Base-by-base conservation (phyloP, 306 rosid genomes). In the Amphicarpaea edgeworthii region DNA sequence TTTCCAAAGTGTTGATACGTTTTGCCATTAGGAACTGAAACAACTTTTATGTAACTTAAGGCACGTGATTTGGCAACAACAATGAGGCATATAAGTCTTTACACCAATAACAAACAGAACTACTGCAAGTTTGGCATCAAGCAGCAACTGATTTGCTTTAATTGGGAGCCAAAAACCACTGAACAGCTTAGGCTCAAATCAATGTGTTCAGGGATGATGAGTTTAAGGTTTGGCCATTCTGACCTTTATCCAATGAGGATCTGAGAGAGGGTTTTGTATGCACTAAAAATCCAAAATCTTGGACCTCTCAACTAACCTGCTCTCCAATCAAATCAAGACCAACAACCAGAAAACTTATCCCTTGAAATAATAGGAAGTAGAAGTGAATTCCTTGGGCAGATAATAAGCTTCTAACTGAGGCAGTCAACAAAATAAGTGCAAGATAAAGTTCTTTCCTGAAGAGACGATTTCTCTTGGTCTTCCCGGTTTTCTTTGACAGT, bases 321-420 rank as follows among this genome's bases (percentile, higher is more conserved):
- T 95, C 97, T 17, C 99, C 99, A 1, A 95, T 95, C 86, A 95
- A 87, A 83, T 95, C 99, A 49, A 95, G 97, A 75, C 99, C 97
- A 59, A 95, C 95, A 12, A 92, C 96, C 53, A 95, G 87, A 81
- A 95, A 95, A 83, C 91, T 92, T 85, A 95, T 68, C 67, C 99
- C 99, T 81, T 95, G 99, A 86, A 95, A 92, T 77, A 95, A 80
- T 49, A 95, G 86, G 86, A 95, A 95, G 90, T 92, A 95, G 88
- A 95, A 95, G 85, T 95, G 99, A 87, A 95, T 88, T 80, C 97
- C 99, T 84, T 95, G 97, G 6, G 99, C 99, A 69, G 99, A 95
- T 68, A 95, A 80, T 83, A 95, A 83, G 83, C 99, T 92, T 88
- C 97, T 90, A 66, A 85, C 89, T 2, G 99, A 86, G 73, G 99